Evolutionary conservation across 192 early-diverging fungal genomes (phyloP), one percentile per base, ranked within the genome.

Genomic region (Coemansia sp.): DNA sequence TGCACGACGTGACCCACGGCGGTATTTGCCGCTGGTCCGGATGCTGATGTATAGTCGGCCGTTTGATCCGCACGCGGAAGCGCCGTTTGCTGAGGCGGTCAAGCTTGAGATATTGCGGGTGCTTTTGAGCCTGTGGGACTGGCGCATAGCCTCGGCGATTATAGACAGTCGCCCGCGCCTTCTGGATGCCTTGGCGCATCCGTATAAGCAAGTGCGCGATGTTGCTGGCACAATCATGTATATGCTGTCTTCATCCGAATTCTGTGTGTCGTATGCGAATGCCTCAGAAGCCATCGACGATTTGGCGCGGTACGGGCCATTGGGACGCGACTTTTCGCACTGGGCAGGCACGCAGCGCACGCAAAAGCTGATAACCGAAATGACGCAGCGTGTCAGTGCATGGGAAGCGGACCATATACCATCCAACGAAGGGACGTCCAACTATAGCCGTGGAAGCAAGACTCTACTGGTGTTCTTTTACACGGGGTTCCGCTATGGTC

Each of bases 201-300:
- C 92, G 10, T 97, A 96, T 75, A 85, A 94, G 56, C 92, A 93
- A 66, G 91, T 96, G 18, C 82, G 95, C 4, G 88, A 93, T 50
- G 69, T 81, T 12, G 59, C 93, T 5, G 93, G 91, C 20, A 75
- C 74, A 6, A 76, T 84, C 44, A 84, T 95, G 51, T 87, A 90
- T 51, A 80, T 82, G 54, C 52, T 85, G 11, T 72, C 83, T 30
- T 82, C 87, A 31, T 53, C 83, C 1, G 78, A 83, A 51, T 87
- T 83, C 52, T 69, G 84, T 17, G 84, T 86, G 9, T 83, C 84
- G 3, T 81, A 79, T 34, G 34, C 71, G 11, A 62, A 56, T 17
- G 86, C 84, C 0, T 36, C 63, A 0, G 54, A 51, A 7, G 65
- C 87, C 4, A 47, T 77, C 3, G 68, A 66, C 9, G 74, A 71